Conservation (phyloP, 306 rosid species). For the Glycyrrhiza uralensis region DNA sequence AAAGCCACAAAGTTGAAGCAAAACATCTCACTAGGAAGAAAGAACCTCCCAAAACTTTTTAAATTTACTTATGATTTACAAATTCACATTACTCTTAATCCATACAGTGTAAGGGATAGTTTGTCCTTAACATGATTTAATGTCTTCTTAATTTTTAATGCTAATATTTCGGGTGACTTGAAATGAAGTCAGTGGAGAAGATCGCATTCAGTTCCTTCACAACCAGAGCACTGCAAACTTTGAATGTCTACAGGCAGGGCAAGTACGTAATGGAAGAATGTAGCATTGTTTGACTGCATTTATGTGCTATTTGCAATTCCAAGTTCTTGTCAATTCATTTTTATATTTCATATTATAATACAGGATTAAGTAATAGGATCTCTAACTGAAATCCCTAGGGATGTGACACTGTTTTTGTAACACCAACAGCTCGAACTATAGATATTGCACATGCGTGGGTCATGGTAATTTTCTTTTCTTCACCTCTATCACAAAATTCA, state of each 20-base stretch:
- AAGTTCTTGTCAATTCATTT: constrained; percentile 32
- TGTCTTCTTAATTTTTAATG: constrained; percentile 2
- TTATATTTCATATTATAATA: constrained; percentile 45
- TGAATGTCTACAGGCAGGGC: constrained; percentile 66
- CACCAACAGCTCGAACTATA: constrained; percentile 95
- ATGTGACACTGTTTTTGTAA: constrained; percentile 93
- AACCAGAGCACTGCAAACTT: constrained; percentile 93
- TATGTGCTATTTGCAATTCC: constrained; percentile 2
- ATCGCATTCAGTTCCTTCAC: constrained; percentile 89
- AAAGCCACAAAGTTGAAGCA: not conserved
- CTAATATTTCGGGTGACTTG: constrained; percentile 22
- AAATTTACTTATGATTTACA: not conserved
- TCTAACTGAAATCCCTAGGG: constrained; percentile 83
- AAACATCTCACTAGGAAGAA: no score
- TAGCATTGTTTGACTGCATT: constrained; percentile 31
- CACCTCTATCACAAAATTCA: not conserved
- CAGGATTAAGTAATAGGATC: constrained; percentile 70
- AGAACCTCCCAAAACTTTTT: not conserved
- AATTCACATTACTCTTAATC: not conserved
- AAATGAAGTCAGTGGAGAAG: constrained; percentile 80
- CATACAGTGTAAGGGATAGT: not conserved
- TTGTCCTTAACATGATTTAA: not conserved
- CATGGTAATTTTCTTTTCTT: constrained; percentile 57
- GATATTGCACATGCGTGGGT: constrained; percentile 91
- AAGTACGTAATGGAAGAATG: constrained; percentile 49